phyloP scores from a whole-genome alignment of 2,329 filamentous ascomycete species.

The Triangularia setosa region DNA sequence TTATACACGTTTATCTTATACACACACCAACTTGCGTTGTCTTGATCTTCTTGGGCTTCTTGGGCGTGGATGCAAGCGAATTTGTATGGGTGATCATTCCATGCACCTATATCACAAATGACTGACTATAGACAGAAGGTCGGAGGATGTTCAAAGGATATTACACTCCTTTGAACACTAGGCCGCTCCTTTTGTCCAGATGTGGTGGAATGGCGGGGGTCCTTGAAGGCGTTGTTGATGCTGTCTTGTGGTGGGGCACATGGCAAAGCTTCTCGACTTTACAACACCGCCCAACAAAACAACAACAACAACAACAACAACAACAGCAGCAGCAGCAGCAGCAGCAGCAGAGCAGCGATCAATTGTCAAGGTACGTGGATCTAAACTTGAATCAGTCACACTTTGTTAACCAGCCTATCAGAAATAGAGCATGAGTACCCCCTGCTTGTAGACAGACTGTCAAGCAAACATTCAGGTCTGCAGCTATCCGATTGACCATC shows the following conservation, averaged over 20 bases:
- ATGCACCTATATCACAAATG: too few relatives aligned
- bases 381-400: background rate
- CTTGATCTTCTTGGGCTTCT: too few relatives aligned
- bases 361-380: background rate
- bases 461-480: background rate
- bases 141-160: too few relatives aligned
- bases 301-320: background rate
- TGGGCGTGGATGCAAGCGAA: too few relatives aligned
- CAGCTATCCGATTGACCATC: background rate
- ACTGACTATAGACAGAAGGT: too few relatives aligned
- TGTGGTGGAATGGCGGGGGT: background rate
- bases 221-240: background rate
- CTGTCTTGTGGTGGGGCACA: background rate
- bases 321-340: background rate
- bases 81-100: too few relatives aligned
- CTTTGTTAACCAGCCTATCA: background rate
- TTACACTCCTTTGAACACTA: background rate
- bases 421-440: background rate
- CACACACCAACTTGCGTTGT: too few relatives aligned
- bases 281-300: too few relatives aligned
- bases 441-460: background rate
- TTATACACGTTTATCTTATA: too few relatives aligned
- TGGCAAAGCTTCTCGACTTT: too few relatives aligned
- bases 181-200: background rate
- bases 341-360: background rate